Evolutionary conservation across 2,329 filamentous ascomycete species (phyloP), one percentile per base, ranked within the genome.

Genomic region (Ustulina deusta): DNA sequence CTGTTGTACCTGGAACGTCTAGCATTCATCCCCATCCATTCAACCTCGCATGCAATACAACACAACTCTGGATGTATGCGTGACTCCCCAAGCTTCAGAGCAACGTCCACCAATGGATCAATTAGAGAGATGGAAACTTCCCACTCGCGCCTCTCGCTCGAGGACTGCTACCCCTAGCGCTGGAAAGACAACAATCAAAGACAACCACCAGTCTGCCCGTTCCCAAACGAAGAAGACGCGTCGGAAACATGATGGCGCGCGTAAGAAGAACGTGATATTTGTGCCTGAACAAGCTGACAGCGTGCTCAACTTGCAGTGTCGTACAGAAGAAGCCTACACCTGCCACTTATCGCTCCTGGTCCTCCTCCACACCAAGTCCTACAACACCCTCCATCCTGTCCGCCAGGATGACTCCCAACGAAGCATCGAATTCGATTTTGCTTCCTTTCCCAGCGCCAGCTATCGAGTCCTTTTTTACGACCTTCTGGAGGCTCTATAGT

Each of bases 201-300:
- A 44, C 29, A 36, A 32, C 54, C 54, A 5, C 54, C 27, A 57
- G 15, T 44, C 27, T 10, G 29, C 55, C 55, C 38, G 38, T 34
- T 27, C 25, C 20, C 17, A 46, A 59, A 40, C 27, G 15, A 59
- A 34, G 25, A 48, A 46, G 25, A 59, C 40, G 40, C 27, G 27
- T 59, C 10, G 9, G 25, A 59, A 59, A 20, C 6, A 59, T 34
- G 6, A 10, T 22, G 3, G n/a, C 40, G 27, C 40, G 40, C 20
- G n/a, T 48, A 59, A 59, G 20, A 57, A 27, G 32, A 59, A 59
- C 27, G 17, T 59, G 17, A 59, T 59, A 59, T n/a, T 46, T 48
- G 46, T 58, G 56, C 34, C 13, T 15, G 2, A 40, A n/a, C 27
- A 36, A 36, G 49, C 49, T 56, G 15, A 56, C 52, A 15, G 7